These are phyloP conservation scores for Neurospora africana DNA, from an alignment of 495 filamentous ascomycete species.

Conservation along the genomic window DNA sequence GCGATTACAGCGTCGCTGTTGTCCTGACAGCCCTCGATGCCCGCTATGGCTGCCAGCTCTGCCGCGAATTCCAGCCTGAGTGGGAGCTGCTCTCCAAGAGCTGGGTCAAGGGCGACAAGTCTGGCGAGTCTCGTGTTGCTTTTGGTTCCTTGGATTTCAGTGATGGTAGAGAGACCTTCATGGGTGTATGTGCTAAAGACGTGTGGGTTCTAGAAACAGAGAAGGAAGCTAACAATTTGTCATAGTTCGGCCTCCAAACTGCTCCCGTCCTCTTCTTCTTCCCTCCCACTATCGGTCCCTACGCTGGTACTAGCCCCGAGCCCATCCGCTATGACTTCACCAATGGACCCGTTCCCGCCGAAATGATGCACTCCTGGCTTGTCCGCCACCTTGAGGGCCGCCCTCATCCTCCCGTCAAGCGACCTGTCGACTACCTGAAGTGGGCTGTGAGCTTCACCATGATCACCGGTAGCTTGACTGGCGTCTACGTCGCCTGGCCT, in stretches of 20 bases:
- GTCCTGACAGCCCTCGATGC: slow-evolving; percentile 81
- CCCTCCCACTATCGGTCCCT: slow-evolving; percentile 76
- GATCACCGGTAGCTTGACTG: slow-evolving; percentile 54
- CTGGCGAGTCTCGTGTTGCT: slow-evolving; percentile 58
- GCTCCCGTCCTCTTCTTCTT: slow-evolving; percentile 85
- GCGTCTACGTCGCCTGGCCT: slow-evolving; percentile 65
- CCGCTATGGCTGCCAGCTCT: slow-evolving; percentile 77
- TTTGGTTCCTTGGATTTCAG: slow-evolving; percentile 84
- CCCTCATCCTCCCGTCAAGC: slow-evolving; percentile 62
- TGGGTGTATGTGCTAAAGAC: slow-evolving; percentile 51
- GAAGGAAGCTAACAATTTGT: neutral
- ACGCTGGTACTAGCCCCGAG: slow-evolving; percentile 55
- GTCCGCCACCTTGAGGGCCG: slow-evolving; percentile 62
- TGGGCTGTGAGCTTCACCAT: slow-evolving; percentile 57
- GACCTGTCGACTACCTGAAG: slow-evolving; percentile 79
- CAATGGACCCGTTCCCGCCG: slow-evolving; percentile 59
- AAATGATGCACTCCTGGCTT: slow-evolving; percentile 70
- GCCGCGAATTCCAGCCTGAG: slow-evolving; percentile 85
- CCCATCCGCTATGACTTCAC: slow-evolving; percentile 84
- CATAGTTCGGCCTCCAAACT: slow-evolving; percentile 83
- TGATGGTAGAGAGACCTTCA: slow-evolving; percentile 76
- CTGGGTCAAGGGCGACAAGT: slow-evolving; percentile 75
- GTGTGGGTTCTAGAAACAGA: neutral
- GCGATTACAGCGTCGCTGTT: slow-evolving; percentile 74
- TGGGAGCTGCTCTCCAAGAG: slow-evolving; percentile 82